Conservation (phyloP, 75 land plant species). For the Sequoiadendron giganteum region DNA sequence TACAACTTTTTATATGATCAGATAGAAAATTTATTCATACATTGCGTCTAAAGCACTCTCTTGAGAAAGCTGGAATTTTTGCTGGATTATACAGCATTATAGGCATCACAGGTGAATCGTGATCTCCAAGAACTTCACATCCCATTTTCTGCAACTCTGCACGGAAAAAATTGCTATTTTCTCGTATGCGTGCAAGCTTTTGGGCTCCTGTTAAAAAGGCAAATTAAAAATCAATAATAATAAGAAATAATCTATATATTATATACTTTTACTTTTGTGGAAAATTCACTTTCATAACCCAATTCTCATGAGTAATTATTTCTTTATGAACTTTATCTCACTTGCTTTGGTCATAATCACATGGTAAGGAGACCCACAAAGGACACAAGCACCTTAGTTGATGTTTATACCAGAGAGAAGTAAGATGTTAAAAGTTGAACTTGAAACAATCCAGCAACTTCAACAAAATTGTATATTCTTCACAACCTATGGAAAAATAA, state of each 20-base stretch:
- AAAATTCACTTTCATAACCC: not conserved
- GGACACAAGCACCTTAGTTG: not conserved
- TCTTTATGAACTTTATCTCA: not conserved
- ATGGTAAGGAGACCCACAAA: not conserved
- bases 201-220: conserved; percentile 59
- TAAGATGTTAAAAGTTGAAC: no score
- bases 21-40: conserved; percentile 35
- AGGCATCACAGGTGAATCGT: conserved; percentile 97
- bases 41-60: conserved; percentile 86
- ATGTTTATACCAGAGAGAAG: not conserved
- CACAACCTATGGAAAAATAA: not conserved
- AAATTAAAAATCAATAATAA: not conserved
- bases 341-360: not conserved
- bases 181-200: conserved; percentile 83
- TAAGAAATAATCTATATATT: not conserved
- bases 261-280: not conserved
- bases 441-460: not conserved
- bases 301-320: not conserved
- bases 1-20: not conserved
- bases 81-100: conserved; percentile 98
- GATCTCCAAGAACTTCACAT: conserved; percentile 92
- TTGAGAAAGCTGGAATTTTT: conserved; percentile 90
- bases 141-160: conserved; percentile 90
- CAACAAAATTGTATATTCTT: not conserved
- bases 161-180: conserved; percentile 92